phyloP scores from a whole-genome alignment of 345 rosid species.

The Camelina sativa region DNA sequence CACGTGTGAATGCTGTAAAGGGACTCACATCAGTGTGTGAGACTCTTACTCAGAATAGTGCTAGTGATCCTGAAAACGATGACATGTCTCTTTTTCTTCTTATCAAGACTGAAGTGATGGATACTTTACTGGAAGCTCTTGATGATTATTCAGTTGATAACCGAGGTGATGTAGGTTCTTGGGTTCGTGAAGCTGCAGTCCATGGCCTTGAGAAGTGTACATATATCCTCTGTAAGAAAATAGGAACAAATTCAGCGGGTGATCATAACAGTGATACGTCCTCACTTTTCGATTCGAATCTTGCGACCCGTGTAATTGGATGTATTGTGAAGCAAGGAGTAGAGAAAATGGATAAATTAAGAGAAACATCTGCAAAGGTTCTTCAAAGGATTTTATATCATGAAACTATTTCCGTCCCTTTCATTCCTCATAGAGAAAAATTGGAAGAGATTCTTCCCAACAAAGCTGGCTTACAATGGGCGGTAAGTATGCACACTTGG shows the following conservation, averaged over 20 bases:
- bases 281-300: constrained; percentile 60
- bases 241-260: constrained; percentile 34
- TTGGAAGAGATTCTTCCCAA: constrained; percentile 72
- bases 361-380: constrained; percentile 87
- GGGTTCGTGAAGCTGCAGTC: constrained; percentile 99
- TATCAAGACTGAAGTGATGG: constrained; percentile 85
- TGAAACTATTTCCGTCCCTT: constrained; percentile 56
- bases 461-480: constrained; percentile 65
- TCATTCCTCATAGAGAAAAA: constrained; percentile 69
- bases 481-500: constrained; percentile 65
- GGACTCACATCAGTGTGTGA: constrained; percentile 86
- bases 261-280: constrained; percentile 39
- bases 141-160: constrained; percentile 94
- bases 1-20: constrained; percentile 88
- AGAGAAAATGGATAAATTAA: constrained; percentile 92
- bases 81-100: constrained; percentile 57
- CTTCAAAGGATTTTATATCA: constrained; percentile 78
- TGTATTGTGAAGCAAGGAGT: constrained; percentile 85
- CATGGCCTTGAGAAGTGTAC: constrained; percentile 87
- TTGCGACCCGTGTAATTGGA: constrained; percentile 64
- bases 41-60: constrained; percentile 60
- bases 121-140: constrained; percentile 77
- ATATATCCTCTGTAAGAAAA: constrained; percentile 67
- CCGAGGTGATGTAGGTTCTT: constrained; percentile 98
- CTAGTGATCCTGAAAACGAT: constrained; percentile 47